Conservation (phyloP, 805 yeast species). For the Wickerhamiella azymoides region DNA sequence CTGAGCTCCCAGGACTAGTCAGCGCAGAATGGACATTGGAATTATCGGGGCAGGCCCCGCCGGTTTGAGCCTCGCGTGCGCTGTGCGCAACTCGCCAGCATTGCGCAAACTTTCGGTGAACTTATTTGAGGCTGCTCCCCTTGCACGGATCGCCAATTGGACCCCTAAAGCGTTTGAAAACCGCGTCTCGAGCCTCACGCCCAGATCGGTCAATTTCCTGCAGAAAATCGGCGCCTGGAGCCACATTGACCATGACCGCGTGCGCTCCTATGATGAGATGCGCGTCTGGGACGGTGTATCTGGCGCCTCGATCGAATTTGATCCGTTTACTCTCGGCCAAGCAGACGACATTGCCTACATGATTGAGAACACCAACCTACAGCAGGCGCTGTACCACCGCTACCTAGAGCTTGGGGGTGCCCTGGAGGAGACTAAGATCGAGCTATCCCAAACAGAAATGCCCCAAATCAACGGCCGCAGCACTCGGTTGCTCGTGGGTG, state of each 20-base stretch:
- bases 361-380: slow-evolving; percentile 80
- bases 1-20: neutral
- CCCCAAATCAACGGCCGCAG: slow-evolving; percentile 29
- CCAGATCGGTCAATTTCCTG: slow-evolving; percentile 55
- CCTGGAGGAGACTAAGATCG: slow-evolving; percentile 1
- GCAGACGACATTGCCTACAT: slow-evolving; percentile 48
- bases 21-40: slow-evolving; percentile 41
- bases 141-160: slow-evolving; percentile 41
- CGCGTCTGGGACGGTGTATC: slow-evolving; percentile 78
- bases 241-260: slow-evolving; percentile 50
- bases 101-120: slow-evolving; percentile 48
- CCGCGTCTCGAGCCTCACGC: slow-evolving; percentile 76
- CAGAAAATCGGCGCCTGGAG: slow-evolving; percentile 66
- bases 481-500: slow-evolving; percentile 76
- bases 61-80: slow-evolving; percentile 75
- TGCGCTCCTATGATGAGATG: slow-evolving; percentile 67
- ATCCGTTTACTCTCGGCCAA: slow-evolving; percentile 32
- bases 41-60: slow-evolving; percentile 98
- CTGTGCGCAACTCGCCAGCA: slow-evolving; percentile 49
- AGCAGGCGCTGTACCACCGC: slow-evolving; percentile 50
- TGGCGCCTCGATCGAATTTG: slow-evolving; percentile 58
- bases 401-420: slow-evolving; percentile 31
- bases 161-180: slow-evolving; percentile 39
- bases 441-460: neutral
- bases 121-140: slow-evolving; percentile 58